Evolutionary conservation across 1,284 basidiomycete species (phyloP).

Genomic region (Cryptococcus sp.): DNA sequence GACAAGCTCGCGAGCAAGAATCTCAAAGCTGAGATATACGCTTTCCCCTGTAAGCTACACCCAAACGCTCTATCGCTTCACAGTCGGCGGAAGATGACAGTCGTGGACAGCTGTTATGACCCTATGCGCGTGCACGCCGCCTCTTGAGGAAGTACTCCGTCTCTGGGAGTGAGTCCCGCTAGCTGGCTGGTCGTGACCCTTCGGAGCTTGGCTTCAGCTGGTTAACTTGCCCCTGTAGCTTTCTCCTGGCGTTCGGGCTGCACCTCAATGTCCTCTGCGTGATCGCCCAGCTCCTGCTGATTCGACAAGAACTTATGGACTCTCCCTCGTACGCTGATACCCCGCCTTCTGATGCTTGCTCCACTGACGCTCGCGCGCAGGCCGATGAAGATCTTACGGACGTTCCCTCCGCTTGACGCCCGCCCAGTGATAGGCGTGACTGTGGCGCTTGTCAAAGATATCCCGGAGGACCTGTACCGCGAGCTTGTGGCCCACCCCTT

Average conservation of each 20-base stretch:
- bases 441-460: constrained; percentile 84
- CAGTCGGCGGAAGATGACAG: not conserved
- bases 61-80: not conserved
- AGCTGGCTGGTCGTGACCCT: not conserved
- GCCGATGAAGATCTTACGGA: constrained; percentile 92
- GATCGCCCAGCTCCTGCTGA: constrained; percentile 86
- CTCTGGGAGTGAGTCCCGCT: constrained; percentile 70
- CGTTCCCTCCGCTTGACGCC: constrained; percentile 86
- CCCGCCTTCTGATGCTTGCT: not conserved
- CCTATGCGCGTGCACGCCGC: constrained; percentile 92
- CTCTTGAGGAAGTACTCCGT: constrained; percentile 85
- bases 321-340: constrained; percentile 64
- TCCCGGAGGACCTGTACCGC: constrained; percentile 82
- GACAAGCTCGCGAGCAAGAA: constrained; percentile 80
- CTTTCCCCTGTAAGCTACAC: constrained; percentile 76
- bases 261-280: constrained; percentile 95
- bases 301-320: constrained; percentile 81
- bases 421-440: constrained; percentile 84
- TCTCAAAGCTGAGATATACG: constrained; percentile 95
- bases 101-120: constrained; percentile 77
- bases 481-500: constrained; percentile 86
- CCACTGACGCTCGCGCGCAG: constrained; percentile 50
- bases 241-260: constrained; percentile 90
- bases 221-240: constrained; percentile 50
- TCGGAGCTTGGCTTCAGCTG: not conserved